Evolutionary conservation across 2,329 filamentous ascomycete species (phyloP), one percentile per base, ranked within the genome.

Genomic region (Elsinoe ampelina): DNA sequence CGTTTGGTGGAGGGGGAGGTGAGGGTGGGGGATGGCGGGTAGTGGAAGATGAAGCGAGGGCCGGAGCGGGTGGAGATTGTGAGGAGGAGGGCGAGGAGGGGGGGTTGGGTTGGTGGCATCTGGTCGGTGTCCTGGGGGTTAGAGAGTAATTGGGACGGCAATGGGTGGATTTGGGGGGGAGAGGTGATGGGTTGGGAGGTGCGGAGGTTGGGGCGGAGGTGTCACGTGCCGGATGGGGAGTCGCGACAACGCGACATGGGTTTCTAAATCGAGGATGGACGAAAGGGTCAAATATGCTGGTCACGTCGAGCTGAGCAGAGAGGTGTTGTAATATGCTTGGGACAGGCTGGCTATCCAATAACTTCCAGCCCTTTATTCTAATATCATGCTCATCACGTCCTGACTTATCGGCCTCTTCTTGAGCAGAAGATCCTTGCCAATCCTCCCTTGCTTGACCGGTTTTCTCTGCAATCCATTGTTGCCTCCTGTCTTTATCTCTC

Each of bases 11-110:
- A 17, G 17, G 36, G 4, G 6, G 56, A 20, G 17, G 13, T 66
- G 38, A 71, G 62, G 34, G 68, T 68, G 74, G 70, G 61, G 76
- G 70, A 65, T 74, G 71, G 63, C 84, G 89, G 89, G 66, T 93
- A 93, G 71, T 95, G 88, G 70, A 91, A 95, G 64, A 93, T 86
- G 64, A 93, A 86, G 61, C 84, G 82, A 26, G 89, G 87, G 13
- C 89, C 89, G 63, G 88, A 86, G 62, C 86, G 83, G 34, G 86
- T 87, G 62, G 86, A 81, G 64, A 88, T 82, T 62, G 90, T 82
- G 38, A 92, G 80, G 54, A 88, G 82, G 58, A 92, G 82, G 41
- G 84, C 87, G 54, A 91, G 70, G 48, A 84, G 75, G 60, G 77
- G 80, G 42, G 80, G 75, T 63, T 81, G 11, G 17, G 36, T 22